phyloP scores from a whole-genome alignment of 2,329 filamentous ascomycete genomes.

The Fonsecaea pedrosoi region DNA sequence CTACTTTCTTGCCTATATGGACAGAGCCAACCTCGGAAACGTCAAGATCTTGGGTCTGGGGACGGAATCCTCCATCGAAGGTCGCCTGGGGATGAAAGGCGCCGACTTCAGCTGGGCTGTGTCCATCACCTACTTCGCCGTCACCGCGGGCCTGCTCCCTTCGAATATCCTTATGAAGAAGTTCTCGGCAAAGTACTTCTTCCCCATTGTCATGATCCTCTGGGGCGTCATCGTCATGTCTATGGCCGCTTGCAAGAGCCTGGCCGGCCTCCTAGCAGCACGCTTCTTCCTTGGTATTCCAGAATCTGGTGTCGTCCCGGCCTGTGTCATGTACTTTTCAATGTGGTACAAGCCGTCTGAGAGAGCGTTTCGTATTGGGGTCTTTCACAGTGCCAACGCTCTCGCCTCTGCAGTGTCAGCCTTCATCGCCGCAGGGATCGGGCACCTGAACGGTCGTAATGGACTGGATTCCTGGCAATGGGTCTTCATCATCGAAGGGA shows the following conservation, averaged over 20 bases:
- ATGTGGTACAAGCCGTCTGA: conserved; percentile 40
- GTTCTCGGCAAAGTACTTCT: conserved; percentile 29
- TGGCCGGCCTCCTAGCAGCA: conserved; percentile 27
- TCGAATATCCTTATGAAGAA: conserved; percentile 37
- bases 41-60: conserved; percentile 31
- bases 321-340: conserved; percentile 39
- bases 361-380: conserved; percentile 36
- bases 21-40: conserved; percentile 36
- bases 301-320: conserved; percentile 35
- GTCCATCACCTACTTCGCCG: conserved; percentile 35
- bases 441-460: conserved; percentile 39
- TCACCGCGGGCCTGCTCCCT: conserved; percentile 34
- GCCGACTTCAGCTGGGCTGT: conserved; percentile 38
- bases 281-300: conserved; percentile 37
- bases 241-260: conserved; percentile 24
- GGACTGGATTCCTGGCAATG: conserved; percentile 32
- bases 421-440: conserved; percentile 37
- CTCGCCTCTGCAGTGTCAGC: conserved; percentile 33
- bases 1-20: conserved; percentile 36
- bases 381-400: conserved; percentile 37
- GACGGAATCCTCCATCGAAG: conserved; percentile 22
- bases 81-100: conserved; percentile 26
- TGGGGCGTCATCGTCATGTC: conserved; percentile 53
- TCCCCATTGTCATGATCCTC: conserved; percentile 39
- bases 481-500: conserved; percentile 29